Evolutionary conservation across 257 asterid genomes (phyloP), one percentile per base, ranked within the genome.

Genomic region (Echium plantagineum): DNA sequence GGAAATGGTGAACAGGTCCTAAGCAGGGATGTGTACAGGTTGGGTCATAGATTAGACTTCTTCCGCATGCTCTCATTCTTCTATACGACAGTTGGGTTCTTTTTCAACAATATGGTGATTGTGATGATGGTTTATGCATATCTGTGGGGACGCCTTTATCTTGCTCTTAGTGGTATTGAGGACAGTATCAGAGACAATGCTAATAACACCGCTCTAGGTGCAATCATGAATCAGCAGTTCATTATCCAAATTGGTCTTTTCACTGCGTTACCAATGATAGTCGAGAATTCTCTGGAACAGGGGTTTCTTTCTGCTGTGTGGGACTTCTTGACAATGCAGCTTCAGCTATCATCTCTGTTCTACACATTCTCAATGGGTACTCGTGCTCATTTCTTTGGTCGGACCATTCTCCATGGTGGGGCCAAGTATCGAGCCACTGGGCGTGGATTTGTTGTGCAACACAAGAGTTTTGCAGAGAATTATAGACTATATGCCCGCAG

Each of bases 381-480:
- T 22, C 95, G 91, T 9, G 73, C 95, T 0, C 98, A 90, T 76
- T 90, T 64, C 81, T 90, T 90, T 57, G 98, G 98, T 16, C 78
- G 95, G 64, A 90, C 97, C 46, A 83, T 90, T 68, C 80, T 90
- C 67, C 96, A 90, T 52, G 98, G 98, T 7, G 98, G 98, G 52
- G 96, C 98, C 55, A 90, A 90, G 75, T 90, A 90, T 54, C 84
- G 95, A 53, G 95, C 96, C 21, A 90, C 98, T 0, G 98, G 96
- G 21, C 95, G 96, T 22, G 98, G 98, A 55, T 90, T 90, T 71
- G 96, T 90, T 52, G 98, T 90, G 57, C 81, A 85, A 76, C 96
- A 78, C 77, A 90, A 83, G 73, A 83, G 91, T 64, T 86, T 86
- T 55, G 81, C 87, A 19, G 96, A 90, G 66, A 90, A 87, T 63